Evolutionary conservation across 176 grass and related monocot species (phyloP).

Genomic region (Bothriochloa decipiens): DNA sequence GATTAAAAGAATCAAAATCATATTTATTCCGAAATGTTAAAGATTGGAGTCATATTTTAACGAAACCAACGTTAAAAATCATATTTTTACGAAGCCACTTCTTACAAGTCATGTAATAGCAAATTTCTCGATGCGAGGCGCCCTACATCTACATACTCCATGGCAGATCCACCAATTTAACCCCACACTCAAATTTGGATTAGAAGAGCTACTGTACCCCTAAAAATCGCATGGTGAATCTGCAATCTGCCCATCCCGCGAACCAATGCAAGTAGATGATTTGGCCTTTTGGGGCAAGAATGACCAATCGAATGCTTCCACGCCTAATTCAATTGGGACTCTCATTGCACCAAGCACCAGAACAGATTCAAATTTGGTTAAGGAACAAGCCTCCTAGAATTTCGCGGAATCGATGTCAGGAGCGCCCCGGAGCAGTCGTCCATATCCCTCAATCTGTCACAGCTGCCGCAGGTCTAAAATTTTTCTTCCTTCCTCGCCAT

Average conservation of each 20-base stretch:
- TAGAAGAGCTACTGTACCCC: background rate
- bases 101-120: no score
- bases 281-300: background rate
- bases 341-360: background rate
- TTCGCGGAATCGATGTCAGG: background rate
- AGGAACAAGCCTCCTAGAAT: background rate
- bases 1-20: no score
- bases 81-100: no score
- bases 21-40: no score
- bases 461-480: no score
- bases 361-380: background rate
- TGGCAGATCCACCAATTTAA: background rate
- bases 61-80: no score
- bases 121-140: no score
- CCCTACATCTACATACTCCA: background rate
- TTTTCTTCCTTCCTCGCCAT: no score
- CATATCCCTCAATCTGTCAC: no score
- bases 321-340: background rate
- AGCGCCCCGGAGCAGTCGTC: no score
- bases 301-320: background rate
- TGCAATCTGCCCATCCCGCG: background rate
- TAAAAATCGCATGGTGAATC: constrained; percentile 5
- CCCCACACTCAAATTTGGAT: background rate
- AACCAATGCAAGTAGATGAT: background rate
- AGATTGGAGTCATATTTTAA: no score